These are phyloP conservation scores for Saccharomycopsis babjevae DNA, from an alignment of 805 yeast species.

Conservation along the genomic window DNA sequence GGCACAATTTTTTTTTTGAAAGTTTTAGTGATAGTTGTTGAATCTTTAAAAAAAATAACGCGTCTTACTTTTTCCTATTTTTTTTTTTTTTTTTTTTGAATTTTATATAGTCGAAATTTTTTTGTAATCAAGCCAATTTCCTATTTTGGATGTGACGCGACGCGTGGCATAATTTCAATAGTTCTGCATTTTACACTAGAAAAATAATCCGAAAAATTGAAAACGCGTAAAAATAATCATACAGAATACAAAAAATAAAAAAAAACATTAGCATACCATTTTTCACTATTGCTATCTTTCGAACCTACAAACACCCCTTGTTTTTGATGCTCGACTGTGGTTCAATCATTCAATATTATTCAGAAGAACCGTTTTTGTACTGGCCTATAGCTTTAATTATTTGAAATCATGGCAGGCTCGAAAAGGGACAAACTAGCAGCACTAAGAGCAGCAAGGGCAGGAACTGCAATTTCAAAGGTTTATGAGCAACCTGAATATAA, in stretches of 20 bases:
- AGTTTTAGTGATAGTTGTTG: no score
- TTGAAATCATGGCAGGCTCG: slow-evolving; percentile 22
- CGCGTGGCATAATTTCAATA: no score
- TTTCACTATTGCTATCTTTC: no score
- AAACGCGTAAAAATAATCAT: background rate
- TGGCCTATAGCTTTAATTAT: no score
- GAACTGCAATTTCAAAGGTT: slow-evolving; percentile 38
- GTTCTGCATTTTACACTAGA: background rate
- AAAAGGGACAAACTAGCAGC: slow-evolving; percentile 44
- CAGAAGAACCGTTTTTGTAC: no score
- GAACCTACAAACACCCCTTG: no score
- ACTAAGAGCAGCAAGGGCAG: slow-evolving; percentile 53
- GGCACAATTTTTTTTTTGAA: no score
- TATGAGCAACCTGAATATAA: slow-evolving; percentile 40
- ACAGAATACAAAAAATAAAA: background rate
- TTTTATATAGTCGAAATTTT: background rate
- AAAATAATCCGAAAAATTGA: background rate
- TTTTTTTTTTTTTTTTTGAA: background rate
- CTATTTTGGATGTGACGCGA: background rate
- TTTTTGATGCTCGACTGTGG: no score
- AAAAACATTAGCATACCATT: no score
- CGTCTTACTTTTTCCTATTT: background rate
- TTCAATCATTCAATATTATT: no score
- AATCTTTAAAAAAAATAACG: no score
- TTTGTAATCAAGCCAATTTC: background rate